These are phyloP conservation scores for Parastagonospora nodorum DNA, from an alignment of 2,329 filamentous ascomycete species.

Conservation along the genomic window DNA sequence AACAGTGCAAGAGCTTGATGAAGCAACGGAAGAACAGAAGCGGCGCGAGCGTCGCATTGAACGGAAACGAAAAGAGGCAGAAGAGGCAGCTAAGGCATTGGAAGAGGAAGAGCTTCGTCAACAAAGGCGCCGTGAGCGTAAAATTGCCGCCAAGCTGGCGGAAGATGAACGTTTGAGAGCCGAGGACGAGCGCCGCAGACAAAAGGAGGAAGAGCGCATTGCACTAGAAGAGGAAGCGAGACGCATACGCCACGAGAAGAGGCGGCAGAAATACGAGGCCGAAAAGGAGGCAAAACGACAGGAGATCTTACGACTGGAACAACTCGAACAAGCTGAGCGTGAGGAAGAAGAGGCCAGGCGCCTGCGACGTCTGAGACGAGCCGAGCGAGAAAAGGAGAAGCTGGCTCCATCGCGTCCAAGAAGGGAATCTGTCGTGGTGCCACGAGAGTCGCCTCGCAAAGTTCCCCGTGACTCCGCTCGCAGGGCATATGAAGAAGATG, in stretches of 20 bases:
- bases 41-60: constrained; percentile 36
- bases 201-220: constrained; percentile 24
- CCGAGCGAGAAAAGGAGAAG: constrained; percentile 35
- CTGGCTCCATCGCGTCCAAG: constrained; percentile 13
- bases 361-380: constrained; percentile 29
- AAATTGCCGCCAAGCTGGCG: constrained; percentile 28
- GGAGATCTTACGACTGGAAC: constrained; percentile 17
- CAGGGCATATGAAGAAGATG: constrained; percentile 22
- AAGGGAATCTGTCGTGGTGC: constrained; percentile 14
- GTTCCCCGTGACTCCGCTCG: constrained; percentile 36
- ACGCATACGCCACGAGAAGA: constrained; percentile 33
- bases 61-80: constrained; percentile 31
- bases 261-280: constrained; percentile 31
- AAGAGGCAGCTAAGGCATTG: constrained; percentile 27
- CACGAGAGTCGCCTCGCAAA: constrained; percentile 36
- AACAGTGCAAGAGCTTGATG: constrained; percentile 28
- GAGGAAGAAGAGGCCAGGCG: constrained; percentile 33
- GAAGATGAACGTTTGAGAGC: constrained; percentile 25
- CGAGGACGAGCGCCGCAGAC: constrained; percentile 25
- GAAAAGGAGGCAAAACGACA: constrained; percentile 26
- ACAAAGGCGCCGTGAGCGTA: constrained; percentile 35
- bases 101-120: constrained; percentile 30
- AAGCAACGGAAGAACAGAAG: constrained; percentile 31
- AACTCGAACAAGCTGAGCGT: constrained; percentile 15
- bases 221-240: constrained; percentile 34